These are phyloP conservation scores for Podaxis sp. DNA, from an alignment of 768 basidiomycete genomes.

Conservation along the genomic window DNA sequence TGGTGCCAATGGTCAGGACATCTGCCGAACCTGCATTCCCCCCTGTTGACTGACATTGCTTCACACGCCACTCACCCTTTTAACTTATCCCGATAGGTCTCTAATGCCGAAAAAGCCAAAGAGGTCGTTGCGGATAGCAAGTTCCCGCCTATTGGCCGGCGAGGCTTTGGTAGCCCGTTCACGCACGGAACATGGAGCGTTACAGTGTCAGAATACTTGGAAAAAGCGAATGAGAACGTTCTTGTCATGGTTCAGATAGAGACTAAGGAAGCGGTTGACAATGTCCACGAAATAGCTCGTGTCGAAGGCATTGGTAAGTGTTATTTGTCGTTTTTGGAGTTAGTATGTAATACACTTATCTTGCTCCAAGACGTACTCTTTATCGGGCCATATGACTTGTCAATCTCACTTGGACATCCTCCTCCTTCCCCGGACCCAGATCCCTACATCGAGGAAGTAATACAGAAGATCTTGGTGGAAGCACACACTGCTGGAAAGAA, in stretches of 20 bases:
- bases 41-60: background rate
- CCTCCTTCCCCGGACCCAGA: slow-evolving; percentile 62
- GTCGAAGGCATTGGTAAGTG: slow-evolving; percentile 59
- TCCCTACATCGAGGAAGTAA: slow-evolving; percentile 55
- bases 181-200: slow-evolving; percentile 56
- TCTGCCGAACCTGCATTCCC: background rate
- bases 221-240: slow-evolving; percentile 49
- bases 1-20: slow-evolving; percentile 60
- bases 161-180: slow-evolving; percentile 65
- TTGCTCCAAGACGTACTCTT: slow-evolving; percentile 37
- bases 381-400: slow-evolving; percentile 68
- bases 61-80: background rate
- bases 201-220: slow-evolving; percentile 46
- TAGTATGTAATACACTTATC: slow-evolving; percentile 21
- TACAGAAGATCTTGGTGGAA: slow-evolving; percentile 46
- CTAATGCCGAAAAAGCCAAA: slow-evolving; percentile 50
- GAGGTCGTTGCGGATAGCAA: slow-evolving; percentile 53
- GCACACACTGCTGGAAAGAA: slow-evolving; percentile 58
- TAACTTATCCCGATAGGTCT: slow-evolving; percentile 34
- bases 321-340: background rate
- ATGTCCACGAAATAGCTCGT: slow-evolving; percentile 52
- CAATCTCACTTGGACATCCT: slow-evolving; percentile 55
- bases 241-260: slow-evolving; percentile 67
- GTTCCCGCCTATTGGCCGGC: slow-evolving; percentile 58
- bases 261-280: slow-evolving; percentile 52